A percentile compares a stretch with the other conserved stretches of the same genome.
Evolutionary conservation across 306 rosid species (phyloP).

Genomic region (Prosopis cineraria): DNA sequence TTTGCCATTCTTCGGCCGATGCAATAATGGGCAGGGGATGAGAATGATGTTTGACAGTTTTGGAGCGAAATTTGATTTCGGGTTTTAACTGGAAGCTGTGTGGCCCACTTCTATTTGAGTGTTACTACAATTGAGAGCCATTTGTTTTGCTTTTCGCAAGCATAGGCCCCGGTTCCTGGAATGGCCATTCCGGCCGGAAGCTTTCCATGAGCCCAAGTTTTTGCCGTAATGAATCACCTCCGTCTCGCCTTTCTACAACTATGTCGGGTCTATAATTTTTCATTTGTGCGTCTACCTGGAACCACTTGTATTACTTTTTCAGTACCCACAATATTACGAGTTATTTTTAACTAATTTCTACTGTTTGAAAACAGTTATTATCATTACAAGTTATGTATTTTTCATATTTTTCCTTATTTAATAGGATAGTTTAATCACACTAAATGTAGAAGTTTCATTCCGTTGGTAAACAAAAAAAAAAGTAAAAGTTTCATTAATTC

Average conservation of each 20-base stretch:
- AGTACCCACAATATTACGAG: too few species aligned
- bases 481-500: too few species aligned
- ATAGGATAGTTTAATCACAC: too few species aligned
- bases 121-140: background rate
- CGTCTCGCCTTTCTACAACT: background rate
- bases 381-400: too few species aligned
- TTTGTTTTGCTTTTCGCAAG: background rate
- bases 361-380: too few species aligned
- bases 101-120: background rate
- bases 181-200: background rate
- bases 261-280: too few species aligned
- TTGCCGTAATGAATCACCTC: background rate
- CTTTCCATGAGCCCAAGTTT: background rate
- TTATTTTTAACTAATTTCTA: too few species aligned
- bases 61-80: background rate
- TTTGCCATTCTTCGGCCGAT: background rate
- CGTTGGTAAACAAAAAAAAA: too few species aligned
- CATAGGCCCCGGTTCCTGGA: background rate
- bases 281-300: background rate
- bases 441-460: too few species aligned
- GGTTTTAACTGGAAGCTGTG: background rate
- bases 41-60: background rate
- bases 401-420: too few species aligned
- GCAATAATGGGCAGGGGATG: background rate
- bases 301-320: background rate